Base-by-base conservation (phyloP, 805 yeast genomes). In the Saturnispora kantuleensis region DNA sequence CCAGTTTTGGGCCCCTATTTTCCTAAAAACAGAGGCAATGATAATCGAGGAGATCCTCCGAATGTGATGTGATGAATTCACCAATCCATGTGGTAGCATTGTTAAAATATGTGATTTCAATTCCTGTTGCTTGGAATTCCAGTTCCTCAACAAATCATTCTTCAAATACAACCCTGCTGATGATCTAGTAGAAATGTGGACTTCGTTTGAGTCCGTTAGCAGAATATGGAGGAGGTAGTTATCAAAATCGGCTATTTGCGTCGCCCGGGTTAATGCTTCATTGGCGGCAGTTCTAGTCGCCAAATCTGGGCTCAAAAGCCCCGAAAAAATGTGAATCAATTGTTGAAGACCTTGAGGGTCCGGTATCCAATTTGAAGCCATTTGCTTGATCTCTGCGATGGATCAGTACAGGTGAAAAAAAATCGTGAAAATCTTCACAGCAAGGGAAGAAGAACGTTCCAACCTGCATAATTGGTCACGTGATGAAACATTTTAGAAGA, bases 31-130 rank as follows among this genome's bases (percentile, higher is more conserved):
- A 0, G 96, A 73, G 2, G 97, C 84, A 42, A 90, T 79, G 41
- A 88, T 95, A 56, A 81, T 88, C 34, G 97, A 96, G 5, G 96
- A 81, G 48, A 90, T 85, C 57, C 84, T 87, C 49, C 95, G 74
- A 28, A 90, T 84, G 52, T 85, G 66, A n/a, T 66, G 60, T 44
- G 74, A 74, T 1, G 64, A 52, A 48, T 74, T 82, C 30, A 73
- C 54, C 37, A 87, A 67, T 2, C 86, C 70, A 53, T 62, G 61
- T 49, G 68, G 55, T 7, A 70, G 57, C 37, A 68, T 65, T 13
- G 57, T 50, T 33, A 69, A 52, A 7, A 67, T 52, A 42, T 66
- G 64, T 4, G 59, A 49, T 43, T 64, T 65, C 31, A 65, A 46
- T 15, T 56, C 63, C 31, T 39, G 54, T 47, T 55, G 52, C 45